phyloP scores from a whole-genome alignment of 192 early-diverging fungal species.

The Geranomyces variabilis region DNA sequence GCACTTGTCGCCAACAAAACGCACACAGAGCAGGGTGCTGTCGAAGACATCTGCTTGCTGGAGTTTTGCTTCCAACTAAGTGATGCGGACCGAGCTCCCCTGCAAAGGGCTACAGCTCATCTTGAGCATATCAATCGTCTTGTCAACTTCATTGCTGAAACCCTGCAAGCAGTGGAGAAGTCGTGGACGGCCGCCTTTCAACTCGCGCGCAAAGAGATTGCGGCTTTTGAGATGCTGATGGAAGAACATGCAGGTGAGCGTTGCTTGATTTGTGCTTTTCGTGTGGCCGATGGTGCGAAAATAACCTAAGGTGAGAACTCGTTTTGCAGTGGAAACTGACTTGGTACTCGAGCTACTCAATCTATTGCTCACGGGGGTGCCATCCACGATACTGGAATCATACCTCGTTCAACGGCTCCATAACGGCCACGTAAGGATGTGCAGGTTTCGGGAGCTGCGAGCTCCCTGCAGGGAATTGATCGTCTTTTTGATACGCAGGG shows the following conservation, averaged over 20 bases:
- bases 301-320: too few relatives aligned
- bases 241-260: constrained; percentile 20
- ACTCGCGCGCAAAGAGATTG: not conserved
- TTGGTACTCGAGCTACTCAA: constrained; percentile 13
- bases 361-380: constrained; percentile 15
- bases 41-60: not conserved
- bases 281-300: not conserved
- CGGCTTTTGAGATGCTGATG: constrained; percentile 8
- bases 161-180: not conserved
- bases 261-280: not conserved
- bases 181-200: not conserved
- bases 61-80: not conserved
- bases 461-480: too few relatives aligned
- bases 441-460: too few relatives aligned
- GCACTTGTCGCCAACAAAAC: not conserved
- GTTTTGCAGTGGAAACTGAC: not conserved
- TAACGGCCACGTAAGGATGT: not conserved
- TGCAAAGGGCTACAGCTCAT: not conserved
- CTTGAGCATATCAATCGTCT: constrained; percentile 10
- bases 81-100: not conserved
- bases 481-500: too few relatives aligned
- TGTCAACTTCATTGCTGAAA: not conserved
- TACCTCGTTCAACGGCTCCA: constrained; percentile 21
- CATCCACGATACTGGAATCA: constrained; percentile 14
- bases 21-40: not conserved